These are phyloP conservation scores for Sarcomyxa edulis DNA, from an alignment of 768 basidiomycete species.

Conservation along the genomic window DNA sequence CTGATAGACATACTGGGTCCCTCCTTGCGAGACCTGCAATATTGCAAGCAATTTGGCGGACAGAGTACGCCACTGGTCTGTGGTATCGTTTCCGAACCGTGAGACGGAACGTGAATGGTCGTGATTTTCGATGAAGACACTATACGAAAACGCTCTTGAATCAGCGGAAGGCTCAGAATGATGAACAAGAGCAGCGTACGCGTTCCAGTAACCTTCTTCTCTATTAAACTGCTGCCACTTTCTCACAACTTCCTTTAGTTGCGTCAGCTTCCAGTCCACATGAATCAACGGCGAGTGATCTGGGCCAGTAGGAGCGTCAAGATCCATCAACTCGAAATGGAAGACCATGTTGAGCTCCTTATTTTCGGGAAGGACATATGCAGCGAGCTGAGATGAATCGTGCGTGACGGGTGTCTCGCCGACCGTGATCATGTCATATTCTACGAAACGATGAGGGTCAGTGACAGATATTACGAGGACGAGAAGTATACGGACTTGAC, in stretches of 20 bases:
- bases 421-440: conserved; percentile 56
- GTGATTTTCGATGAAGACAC: conserved; percentile 68
- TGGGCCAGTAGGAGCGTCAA: conserved; percentile 41
- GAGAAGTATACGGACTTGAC: conserved; percentile 40
- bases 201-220: conserved; percentile 62
- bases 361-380: conserved; percentile 50
- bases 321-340: conserved; percentile 55
- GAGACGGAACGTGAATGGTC: conserved; percentile 62
- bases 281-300: conserved; percentile 33
- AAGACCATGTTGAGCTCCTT: conserved; percentile 66
- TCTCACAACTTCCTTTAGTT: conserved; percentile 40
- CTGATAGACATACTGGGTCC: conserved; percentile 71
- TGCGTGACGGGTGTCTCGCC: conserved; percentile 62
- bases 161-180: background rate
- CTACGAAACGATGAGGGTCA: conserved; percentile 26
- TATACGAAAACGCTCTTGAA: conserved; percentile 14
- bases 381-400: conserved; percentile 42
- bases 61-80: conserved; percentile 46
- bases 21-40: conserved; percentile 54
- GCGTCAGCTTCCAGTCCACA: conserved; percentile 45
- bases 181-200: conserved; percentile 31
- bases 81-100: conserved; percentile 60
- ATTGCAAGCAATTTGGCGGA: conserved; percentile 65
- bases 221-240: conserved; percentile 59
- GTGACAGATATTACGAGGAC: too few relatives aligned